Percentiles rank a stretch among this genome's conserved stretches.
Evolutionary conservation across 768 basidiomycete genomes (phyloP).

Genomic region (Gyrodon lividus): DNA sequence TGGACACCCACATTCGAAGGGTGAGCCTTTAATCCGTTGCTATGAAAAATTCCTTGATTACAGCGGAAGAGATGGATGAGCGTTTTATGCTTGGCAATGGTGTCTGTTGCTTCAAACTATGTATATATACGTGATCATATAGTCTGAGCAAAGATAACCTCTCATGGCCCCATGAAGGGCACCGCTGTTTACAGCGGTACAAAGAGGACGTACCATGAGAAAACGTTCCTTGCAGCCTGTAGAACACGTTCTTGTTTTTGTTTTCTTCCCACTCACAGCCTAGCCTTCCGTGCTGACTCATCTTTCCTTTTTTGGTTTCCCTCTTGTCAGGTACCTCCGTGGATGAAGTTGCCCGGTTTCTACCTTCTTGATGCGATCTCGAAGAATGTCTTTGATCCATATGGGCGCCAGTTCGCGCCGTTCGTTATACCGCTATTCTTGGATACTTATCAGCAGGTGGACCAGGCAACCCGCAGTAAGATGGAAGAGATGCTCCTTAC

Average conservation of each 20-base stretch:
- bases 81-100: constrained; percentile 21
- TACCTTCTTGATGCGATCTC: constrained; percentile 96
- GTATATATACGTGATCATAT: constrained; percentile 45
- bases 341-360: constrained; percentile 90
- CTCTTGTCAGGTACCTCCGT: constrained; percentile 70
- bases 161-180: constrained; percentile 32
- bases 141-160: constrained; percentile 43
- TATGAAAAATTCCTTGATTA: constrained; percentile 24
- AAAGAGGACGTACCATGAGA: constrained; percentile 39
- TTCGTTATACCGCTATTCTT: constrained; percentile 85
- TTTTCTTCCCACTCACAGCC: constrained; percentile 18
- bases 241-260: constrained; percentile 32
- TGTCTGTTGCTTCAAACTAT: constrained; percentile 36
- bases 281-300: constrained; percentile 68
- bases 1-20: constrained; percentile 82
- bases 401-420: constrained; percentile 79
- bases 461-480: constrained; percentile 80
- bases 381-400: constrained; percentile 94
- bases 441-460: constrained; percentile 84
- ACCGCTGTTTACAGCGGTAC: constrained; percentile 33
- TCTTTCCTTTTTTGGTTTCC: constrained; percentile 35
- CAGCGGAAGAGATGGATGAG: constrained; percentile 28
- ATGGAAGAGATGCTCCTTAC: constrained; percentile 98
- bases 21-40: constrained; percentile 57
- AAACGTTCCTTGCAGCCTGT: constrained; percentile 25